Evolutionary conservation across 1,284 basidiomycete genomes (phyloP), one percentile per base, ranked within the genome.

Genomic region (Laetiporus sulphureus): DNA sequence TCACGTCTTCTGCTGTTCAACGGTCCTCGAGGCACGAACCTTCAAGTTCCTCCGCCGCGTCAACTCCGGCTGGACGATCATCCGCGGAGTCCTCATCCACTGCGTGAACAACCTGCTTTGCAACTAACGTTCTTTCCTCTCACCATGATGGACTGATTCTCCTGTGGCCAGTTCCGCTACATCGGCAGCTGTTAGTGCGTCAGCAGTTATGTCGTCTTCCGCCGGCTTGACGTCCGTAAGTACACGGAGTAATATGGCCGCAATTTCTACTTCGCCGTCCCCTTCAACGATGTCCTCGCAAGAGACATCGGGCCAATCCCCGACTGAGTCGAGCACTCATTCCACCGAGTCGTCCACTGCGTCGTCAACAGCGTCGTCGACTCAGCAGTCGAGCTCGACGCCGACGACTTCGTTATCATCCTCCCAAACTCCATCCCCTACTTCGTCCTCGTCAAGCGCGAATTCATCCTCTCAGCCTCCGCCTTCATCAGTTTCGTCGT

Each of bases 1-100:
- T 22, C 18, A 45, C 44, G 33, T 16, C 44, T 21, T 37, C 44
- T 33, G 38, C 43, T 6, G 38, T 19, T 20, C 38, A 30, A 23
- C 24, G 19, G 30, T 30, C 40, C 18, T 19, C 27, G 21, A 3
- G 11, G 8, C 7, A 30, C 12, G 32, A 30, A n/a, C 30, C 38
- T n/a, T 11, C 32, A 5, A 16, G 36, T 18, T 42, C 41, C 18
- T 22, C 25, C 19, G n/a, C 42, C 23, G 22, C 38, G 10, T 18
- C 43, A 19, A 2, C 31, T 1, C 23, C 43, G 22, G 31, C 37
- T 5, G 29, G 13, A 21, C 24, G 15, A 15, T 40, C 38, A 12
- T 18, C 31, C n/a, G 29, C 37, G 6, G 25, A 39, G 29, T 19
- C 37, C 37, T 30, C 25, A 7, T 10, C 10, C 20, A 35, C 33